Conservation (phyloP, 139 green algal species). For the Chlamydomonas schloesseri region DNA sequence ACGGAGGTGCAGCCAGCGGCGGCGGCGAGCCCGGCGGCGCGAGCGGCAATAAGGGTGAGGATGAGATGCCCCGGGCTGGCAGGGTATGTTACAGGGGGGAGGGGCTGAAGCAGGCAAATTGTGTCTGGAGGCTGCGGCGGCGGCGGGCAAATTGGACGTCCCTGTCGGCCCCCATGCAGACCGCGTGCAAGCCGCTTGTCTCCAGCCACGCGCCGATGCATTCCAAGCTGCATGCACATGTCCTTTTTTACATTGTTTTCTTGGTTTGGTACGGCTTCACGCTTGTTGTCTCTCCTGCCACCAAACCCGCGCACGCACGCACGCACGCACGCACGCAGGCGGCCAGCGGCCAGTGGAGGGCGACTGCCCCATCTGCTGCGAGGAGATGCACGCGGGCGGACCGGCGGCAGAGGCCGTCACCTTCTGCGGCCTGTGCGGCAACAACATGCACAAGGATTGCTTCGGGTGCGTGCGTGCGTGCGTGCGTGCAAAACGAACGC, state of each 20-base stretch:
- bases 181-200: too few relatives aligned
- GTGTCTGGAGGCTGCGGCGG: too few relatives aligned
- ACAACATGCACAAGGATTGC: conserved; percentile 72
- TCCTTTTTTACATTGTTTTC: too few relatives aligned
- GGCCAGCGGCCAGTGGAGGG: conserved; percentile 47
- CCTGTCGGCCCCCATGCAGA: too few relatives aligned
- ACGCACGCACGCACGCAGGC: neutral
- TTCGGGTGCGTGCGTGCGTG: conserved; percentile 19
- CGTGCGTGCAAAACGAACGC: too few relatives aligned
- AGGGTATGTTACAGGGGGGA: neutral
- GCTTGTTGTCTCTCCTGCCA: neutral
- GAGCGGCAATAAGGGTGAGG: neutral
- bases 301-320: neutral
- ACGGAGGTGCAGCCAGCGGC: neutral
- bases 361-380: conserved; percentile 49
- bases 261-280: too few relatives aligned
- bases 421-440: conserved; percentile 65
- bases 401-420: conserved; percentile 44
- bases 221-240: too few relatives aligned
- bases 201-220: too few relatives aligned
- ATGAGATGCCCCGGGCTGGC: too few relatives aligned
- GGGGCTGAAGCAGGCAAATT: too few relatives aligned
- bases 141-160: neutral
- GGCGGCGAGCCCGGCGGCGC: neutral
- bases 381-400: conserved; percentile 8